These are phyloP conservation scores for Lasiosphaeriaceae sp. DNA, from an alignment of 495 filamentous ascomycete species.

Conservation along the genomic window DNA sequence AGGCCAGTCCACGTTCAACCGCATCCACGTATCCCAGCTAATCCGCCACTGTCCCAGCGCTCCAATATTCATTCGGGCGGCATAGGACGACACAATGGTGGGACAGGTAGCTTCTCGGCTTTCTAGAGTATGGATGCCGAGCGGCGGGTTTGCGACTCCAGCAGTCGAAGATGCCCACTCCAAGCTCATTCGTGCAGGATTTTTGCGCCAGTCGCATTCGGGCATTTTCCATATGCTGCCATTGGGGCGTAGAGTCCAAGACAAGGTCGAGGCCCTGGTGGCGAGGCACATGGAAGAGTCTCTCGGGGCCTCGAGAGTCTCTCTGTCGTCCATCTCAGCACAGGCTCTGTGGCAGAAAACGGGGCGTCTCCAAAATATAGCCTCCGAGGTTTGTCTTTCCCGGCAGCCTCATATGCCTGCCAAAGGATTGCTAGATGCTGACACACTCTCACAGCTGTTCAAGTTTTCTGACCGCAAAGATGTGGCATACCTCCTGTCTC, in stretches of 20 bases:
- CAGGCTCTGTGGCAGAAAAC: constrained; percentile 74
- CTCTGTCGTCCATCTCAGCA: constrained; percentile 82
- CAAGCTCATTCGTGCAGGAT: constrained; percentile 72
- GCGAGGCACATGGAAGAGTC: constrained; percentile 79
- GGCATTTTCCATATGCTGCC: constrained; percentile 93
- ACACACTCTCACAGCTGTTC: constrained; percentile 60
- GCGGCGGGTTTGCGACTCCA: constrained; percentile 58
- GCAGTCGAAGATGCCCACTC: constrained; percentile 65
- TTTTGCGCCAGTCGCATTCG: constrained; percentile 79
- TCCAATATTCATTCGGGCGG: no score
- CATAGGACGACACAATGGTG: constrained; percentile 10
- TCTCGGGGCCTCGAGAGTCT: constrained; percentile 80
- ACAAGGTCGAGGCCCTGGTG: constrained; percentile 80
- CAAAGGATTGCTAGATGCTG: constrained; percentile 1
- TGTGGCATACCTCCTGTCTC: constrained; percentile 71
- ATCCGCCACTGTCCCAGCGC: no score
- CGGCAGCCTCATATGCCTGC: background rate
- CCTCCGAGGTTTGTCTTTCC: constrained; percentile 37
- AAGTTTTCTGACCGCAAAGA: constrained; percentile 76
- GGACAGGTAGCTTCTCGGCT: constrained; percentile 41
- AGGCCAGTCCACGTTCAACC: no score
- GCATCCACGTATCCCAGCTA: no score
- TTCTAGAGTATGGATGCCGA: constrained; percentile 74
- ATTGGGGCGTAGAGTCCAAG: constrained; percentile 81
- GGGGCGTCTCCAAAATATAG: constrained; percentile 35